A percentile compares a stretch with the other conserved stretches of the same genome.
phyloP scores from a whole-genome alignment of 192 early-diverging fungal genomes.

The Entomortierella lignicola region DNA sequence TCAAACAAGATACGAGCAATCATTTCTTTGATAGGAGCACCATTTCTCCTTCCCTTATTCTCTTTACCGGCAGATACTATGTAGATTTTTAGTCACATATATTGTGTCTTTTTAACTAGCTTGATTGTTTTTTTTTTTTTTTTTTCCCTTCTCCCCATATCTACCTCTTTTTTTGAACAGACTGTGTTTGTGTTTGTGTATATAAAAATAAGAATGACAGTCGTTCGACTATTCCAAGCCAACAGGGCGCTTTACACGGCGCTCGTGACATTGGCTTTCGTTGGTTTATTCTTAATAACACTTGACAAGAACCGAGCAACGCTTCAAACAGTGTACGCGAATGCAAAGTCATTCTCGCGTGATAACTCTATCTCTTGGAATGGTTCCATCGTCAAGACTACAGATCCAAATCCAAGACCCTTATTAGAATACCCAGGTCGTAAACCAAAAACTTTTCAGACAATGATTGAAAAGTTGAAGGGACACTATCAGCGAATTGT shows the following conservation, averaged over 20 bases:
- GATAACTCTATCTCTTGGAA: slow-evolving; percentile 8
- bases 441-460: not conserved
- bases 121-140: no score
- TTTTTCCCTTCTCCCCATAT: no score
- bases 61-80: no score
- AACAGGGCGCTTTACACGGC: slow-evolving; percentile 14
- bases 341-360: not conserved
- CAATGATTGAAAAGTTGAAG: not conserved
- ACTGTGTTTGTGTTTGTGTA: no score
- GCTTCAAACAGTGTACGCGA: not conserved
- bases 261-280: slow-evolving; percentile 2
- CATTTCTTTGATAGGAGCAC: no score
- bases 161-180: no score
- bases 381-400: not conserved
- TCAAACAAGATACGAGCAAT: no score
- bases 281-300: slow-evolving; percentile 22
- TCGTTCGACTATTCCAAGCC: slow-evolving; percentile 7
- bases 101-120: no score
- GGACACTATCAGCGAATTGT: slow-evolving; percentile 5
- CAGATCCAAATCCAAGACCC: not conserved
- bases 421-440: not conserved
- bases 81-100: no score
- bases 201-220: slow-evolving; percentile 9
- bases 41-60: no score
- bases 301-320: slow-evolving; percentile 9